Evolutionary conservation across 306 rosid species (phyloP).

Genomic region (cucumber (Cucumis sativus)): DNA sequence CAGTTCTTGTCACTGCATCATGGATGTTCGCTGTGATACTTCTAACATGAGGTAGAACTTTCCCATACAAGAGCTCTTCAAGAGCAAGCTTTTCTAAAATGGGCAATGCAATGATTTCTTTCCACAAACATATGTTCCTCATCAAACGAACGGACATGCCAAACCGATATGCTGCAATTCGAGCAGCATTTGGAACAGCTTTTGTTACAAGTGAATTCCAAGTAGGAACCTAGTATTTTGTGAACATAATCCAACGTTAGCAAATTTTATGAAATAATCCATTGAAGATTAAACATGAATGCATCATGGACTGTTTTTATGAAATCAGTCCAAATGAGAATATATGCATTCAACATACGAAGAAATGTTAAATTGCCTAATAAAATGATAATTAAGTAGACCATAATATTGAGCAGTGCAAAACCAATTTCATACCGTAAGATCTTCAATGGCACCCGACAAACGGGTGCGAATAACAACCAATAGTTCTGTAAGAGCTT

Average conservation of each 20-base stretch:
- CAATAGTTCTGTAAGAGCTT: conserved; percentile 69
- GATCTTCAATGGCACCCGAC: conserved; percentile 71
- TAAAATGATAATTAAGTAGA: neutral
- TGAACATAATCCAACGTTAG: neutral
- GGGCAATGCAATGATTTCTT: conserved; percentile 65
- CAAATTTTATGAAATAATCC: neutral
- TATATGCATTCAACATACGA: neutral
- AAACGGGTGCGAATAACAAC: conserved; percentile 58
- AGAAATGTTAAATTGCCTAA: neutral
- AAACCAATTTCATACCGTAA: conserved; percentile 32
- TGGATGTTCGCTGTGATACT: conserved; percentile 67
- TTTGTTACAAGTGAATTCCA: conserved; percentile 66
- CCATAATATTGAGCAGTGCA: neutral
- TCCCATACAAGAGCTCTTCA: conserved; percentile 72
- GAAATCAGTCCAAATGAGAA: neutral
- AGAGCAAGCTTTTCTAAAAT: conserved; percentile 81
- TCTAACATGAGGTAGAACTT: conserved; percentile 72
- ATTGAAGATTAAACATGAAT: neutral
- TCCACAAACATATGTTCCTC: conserved; percentile 85
- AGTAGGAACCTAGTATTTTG: conserved; percentile 56
- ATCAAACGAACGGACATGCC: conserved; percentile 80
- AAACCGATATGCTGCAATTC: conserved; percentile 79
- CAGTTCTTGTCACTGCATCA: conserved; percentile 85
- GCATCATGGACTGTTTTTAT: neutral
- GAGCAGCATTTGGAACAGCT: conserved; percentile 85